A percentile compares a stretch with the other conserved stretches of the same genome.
These are phyloP conservation scores for Salix arbutifolia DNA, from an alignment of 345 rosid species.

Conservation along the genomic window DNA sequence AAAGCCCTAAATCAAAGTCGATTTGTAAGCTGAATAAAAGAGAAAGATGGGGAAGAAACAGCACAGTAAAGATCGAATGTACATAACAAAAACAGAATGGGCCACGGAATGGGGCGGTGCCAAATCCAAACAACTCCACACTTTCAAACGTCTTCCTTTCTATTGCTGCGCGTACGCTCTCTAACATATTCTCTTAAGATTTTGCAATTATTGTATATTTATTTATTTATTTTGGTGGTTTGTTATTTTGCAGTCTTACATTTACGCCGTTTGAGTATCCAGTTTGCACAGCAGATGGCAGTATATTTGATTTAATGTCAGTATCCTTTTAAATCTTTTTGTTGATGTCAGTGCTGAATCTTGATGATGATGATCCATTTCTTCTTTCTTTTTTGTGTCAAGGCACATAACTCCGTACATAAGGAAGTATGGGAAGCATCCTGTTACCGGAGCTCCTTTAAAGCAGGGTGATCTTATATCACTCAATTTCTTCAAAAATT, in stretches of 20 bases:
- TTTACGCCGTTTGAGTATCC: slow-evolving; percentile 81
- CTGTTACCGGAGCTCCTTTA: slow-evolving; percentile 70
- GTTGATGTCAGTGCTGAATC: neutral
- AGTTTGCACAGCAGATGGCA: slow-evolving; percentile 75
- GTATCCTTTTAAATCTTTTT: slow-evolving; percentile 15
- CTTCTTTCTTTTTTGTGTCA: slow-evolving; percentile 29
- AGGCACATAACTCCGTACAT: slow-evolving; percentile 75
- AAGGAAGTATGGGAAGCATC: slow-evolving; percentile 78
- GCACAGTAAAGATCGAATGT: slow-evolving; percentile 98
- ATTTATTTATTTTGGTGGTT: neutral
- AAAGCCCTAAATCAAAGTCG: neutral
- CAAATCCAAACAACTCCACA: slow-evolving; percentile 63
- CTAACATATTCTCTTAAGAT: neutral
- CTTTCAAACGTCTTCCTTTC: slow-evolving; percentile 92
- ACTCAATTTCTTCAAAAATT: slow-evolving; percentile 75
- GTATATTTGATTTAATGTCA: slow-evolving; percentile 82
- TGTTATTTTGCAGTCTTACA: slow-evolving; percentile 61
- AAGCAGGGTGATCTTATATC: slow-evolving; percentile 71
- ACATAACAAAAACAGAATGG: slow-evolving; percentile 92
- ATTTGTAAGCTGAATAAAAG: neutral
- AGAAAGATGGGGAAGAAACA: slow-evolving; percentile 89
- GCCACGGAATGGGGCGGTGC: slow-evolving; percentile 99
- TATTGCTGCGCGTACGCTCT: slow-evolving; percentile 87
- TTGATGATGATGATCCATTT: slow-evolving; percentile 3
- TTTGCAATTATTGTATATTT: neutral